Base-by-base conservation (phyloP, 2,329 filamentous ascomycete genomes). In the Xylariomycetidae sp. region DNA sequence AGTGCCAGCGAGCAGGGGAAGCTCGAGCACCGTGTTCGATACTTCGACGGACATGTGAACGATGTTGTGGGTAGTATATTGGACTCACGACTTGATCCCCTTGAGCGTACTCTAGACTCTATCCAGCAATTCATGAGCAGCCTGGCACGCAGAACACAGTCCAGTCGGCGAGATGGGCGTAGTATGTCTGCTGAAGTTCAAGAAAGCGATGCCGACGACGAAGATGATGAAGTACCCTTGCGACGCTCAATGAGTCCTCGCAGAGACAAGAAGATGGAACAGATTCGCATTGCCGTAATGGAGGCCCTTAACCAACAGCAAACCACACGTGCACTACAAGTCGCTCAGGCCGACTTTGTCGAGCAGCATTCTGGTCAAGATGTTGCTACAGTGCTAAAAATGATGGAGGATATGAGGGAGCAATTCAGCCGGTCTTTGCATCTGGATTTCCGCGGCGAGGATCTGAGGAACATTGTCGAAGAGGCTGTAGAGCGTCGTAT, bases 131-230 rank as follows among this genome's bases (percentile, higher is more conserved):
- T 77, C 4, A 61, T 94, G 34, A 69, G 70, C 13, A 64, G 69
- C 27, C 68, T 83, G 46, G 70, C 75, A 17, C 67, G 68, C 18
- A 69, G 69, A 34, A 67, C 70, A 11, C 64, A 69, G 16, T 76
- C 78, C 9, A 75, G 69, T 35, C 69, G 74, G 18, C 72, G 72
- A 25, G 72, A 74, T 16, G 69, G 76, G 45, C 77, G 80, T 46
- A 87, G 81, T 56, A 61, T 77, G 25, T 89, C 85, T 29, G 77
- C 70, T n/a, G 84, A 88, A 18, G 53, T 73, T 4, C 70, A 77
- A 30, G 80, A 94, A 38, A 96, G 90, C 55, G 92, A 97, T 62
- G 90, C 92, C 9, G 90, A 97, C 56, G 89, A 95, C 42, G 88
- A 95, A 54, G 89, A 94, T 45, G 88, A 95, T 15, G 85, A 82